A percentile compares a stretch with the other conserved stretches of the same genome.
Conservation (phyloP, 306 rosid species). For the Glycyrrhiza uralensis region DNA sequence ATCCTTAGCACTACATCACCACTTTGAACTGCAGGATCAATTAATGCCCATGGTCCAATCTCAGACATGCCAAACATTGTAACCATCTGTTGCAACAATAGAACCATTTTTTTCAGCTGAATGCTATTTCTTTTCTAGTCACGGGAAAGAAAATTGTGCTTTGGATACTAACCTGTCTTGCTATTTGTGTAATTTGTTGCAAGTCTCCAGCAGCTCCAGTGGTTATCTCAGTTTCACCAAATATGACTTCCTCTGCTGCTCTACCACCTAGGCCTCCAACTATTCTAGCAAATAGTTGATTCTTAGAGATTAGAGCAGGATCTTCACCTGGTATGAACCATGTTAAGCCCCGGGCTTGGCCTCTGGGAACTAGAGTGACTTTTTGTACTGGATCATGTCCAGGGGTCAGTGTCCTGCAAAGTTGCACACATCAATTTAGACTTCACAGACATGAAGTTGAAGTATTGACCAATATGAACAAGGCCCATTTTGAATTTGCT, state of each 20-base stretch:
- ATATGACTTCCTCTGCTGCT: constrained; percentile 75
- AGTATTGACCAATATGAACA: background rate
- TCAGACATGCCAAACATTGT: constrained; percentile 80
- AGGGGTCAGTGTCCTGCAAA: constrained; percentile 52
- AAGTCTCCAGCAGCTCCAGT: constrained; percentile 82
- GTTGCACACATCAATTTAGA: constrained; percentile 1
- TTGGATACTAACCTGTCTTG: constrained; percentile 47
- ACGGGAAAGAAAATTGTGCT: background rate
- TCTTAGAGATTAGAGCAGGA: constrained; percentile 58
- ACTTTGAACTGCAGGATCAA: constrained; percentile 49
- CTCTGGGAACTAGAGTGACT: constrained; percentile 66
- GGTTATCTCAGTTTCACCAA: constrained; percentile 73
- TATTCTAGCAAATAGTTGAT: constrained; percentile 68
- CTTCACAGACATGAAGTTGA: background rate
- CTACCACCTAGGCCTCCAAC: constrained; percentile 76
- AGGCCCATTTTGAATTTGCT: too few relatives aligned
- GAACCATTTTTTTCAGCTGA: background rate
- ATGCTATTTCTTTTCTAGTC: background rate
- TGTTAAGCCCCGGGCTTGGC: constrained; percentile 69
- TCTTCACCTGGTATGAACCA: constrained; percentile 79
- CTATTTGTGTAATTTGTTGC: constrained; percentile 65
- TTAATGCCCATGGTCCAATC: constrained; percentile 76
- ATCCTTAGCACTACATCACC: constrained; percentile 65
- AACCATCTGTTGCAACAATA: constrained; percentile 54
- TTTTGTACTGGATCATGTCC: constrained; percentile 82